Conservation (phyloP, 2,329 filamentous ascomycete genomes). For the Alternaria brassicicola region DNA sequence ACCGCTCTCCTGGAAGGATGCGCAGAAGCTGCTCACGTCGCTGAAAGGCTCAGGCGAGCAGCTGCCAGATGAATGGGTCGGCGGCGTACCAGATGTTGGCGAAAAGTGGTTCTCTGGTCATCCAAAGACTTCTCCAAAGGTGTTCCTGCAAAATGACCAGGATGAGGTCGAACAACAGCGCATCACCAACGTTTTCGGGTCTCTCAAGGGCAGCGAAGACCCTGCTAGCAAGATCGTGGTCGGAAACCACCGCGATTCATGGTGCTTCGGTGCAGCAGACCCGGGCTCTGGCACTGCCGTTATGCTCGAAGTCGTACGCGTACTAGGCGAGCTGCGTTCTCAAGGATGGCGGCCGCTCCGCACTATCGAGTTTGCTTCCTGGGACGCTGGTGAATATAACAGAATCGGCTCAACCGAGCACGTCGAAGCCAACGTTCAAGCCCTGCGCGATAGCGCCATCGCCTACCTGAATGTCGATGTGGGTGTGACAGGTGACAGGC, state of each 20-base stretch:
- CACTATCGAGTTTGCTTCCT: constrained; percentile 96
- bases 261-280: constrained; percentile 85
- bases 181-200: constrained; percentile 91
- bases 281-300: constrained; percentile 86
- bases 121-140: constrained; percentile 68
- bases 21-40: constrained; percentile 75
- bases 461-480: constrained; percentile 93
- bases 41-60: constrained; percentile 76
- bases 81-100: constrained; percentile 72
- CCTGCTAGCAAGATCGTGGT: constrained; percentile 82
- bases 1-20: constrained; percentile 88
- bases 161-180: constrained; percentile 81
- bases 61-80: constrained; percentile 74
- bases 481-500: constrained; percentile 75
- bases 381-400: constrained; percentile 95
- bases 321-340: constrained; percentile 78
- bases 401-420: constrained; percentile 92
- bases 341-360: constrained; percentile 88
- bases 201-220: constrained; percentile 84
- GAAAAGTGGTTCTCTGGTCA: constrained; percentile 86
- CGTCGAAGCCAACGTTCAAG: constrained; percentile 82
- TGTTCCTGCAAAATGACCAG: constrained; percentile 84
- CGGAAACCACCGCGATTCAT: constrained; percentile 91
- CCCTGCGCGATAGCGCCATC: constrained; percentile 73
- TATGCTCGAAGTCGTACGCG: constrained; percentile 84